Evolutionary conservation across 1,284 basidiomycete genomes (phyloP).

Genomic region (Trametes pubescens): DNA sequence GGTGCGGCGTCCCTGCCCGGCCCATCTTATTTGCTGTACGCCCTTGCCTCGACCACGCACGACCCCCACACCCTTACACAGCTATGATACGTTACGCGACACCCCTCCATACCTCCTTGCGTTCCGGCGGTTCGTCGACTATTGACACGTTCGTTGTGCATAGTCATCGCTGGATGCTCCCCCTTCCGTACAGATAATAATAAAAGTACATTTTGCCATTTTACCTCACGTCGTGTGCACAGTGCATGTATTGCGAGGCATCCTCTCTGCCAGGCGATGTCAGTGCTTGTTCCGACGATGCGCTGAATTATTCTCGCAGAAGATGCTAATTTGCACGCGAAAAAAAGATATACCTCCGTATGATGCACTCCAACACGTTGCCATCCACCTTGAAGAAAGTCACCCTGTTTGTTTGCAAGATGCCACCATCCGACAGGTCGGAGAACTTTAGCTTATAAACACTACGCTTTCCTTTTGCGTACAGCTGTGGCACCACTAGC

Average conservation of each 20-base stretch:
- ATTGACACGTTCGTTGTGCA: conserved; percentile 32
- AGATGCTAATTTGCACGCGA: no score
- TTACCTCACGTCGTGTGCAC: neutral
- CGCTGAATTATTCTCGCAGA: no score
- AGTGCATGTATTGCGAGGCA: no score
- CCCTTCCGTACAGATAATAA: conserved; percentile 26
- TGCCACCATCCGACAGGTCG: no score
- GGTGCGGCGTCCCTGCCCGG: neutral
- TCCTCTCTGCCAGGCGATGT: no score
- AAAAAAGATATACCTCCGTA: no score
- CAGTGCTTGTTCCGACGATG: no score
- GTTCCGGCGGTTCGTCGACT: conserved; percentile 27
- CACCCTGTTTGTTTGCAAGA: no score
- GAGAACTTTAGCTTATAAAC: neutral
- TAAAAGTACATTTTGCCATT: conserved; percentile 6
- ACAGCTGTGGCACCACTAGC: neutral
- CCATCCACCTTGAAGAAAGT: no score
- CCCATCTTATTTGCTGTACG: conserved; percentile 10
- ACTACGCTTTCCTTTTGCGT: neutral
- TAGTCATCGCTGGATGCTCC: conserved; percentile 21
- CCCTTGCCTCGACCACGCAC: conserved; percentile 4
- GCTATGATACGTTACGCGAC: conserved; percentile 36
- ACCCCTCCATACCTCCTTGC: conserved; percentile 28
- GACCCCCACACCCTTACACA: conserved; percentile 17
- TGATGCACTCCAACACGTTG: no score